Percentiles rank a stretch among this genome's conserved stretches.
phyloP scores from a whole-genome alignment of 805 yeast genomes.

The Tetrapisispora pingtungensis region DNA sequence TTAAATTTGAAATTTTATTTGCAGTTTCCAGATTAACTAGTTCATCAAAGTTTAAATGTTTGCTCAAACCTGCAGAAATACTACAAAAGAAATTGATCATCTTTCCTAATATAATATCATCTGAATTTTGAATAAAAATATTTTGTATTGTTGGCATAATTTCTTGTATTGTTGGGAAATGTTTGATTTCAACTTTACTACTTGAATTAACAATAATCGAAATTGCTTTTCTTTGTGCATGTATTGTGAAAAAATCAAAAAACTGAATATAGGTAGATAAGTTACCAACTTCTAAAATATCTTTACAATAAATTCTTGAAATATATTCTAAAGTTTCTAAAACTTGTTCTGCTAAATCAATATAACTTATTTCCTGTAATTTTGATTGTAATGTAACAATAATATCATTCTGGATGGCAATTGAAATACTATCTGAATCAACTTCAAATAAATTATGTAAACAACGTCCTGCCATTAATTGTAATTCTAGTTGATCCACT shows the following conservation, averaged over 20 bases:
- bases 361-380: conserved; percentile 64
- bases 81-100: conserved; percentile 20
- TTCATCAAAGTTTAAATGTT: conserved; percentile 13
- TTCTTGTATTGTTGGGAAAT: conserved; percentile 41
- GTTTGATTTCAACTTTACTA: conserved; percentile 34
- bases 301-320: conserved; percentile 43
- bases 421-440: conserved; percentile 50
- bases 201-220: conserved; percentile 64
- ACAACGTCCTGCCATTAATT: conserved; percentile 74
- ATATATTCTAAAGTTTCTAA: conserved; percentile 63
- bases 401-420: conserved; percentile 55
- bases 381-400: conserved; percentile 57
- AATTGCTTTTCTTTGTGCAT: conserved; percentile 77
- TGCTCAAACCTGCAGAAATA: conserved; percentile 17
- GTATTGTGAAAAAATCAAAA: conserved; percentile 80
- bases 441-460: conserved; percentile 73
- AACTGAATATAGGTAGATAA: conserved; percentile 51
- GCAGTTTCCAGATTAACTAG: conserved; percentile 27
- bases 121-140: conserved; percentile 44
- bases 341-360: conserved; percentile 89
- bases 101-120: conserved; percentile 26
- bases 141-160: conserved; percentile 39
- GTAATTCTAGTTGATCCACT: conserved; percentile 65
- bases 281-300: conserved; percentile 50
- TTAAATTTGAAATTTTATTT: conserved; percentile 23